Evolutionary conservation across 1,139 yeast genomes (phyloP).

Genomic region (Nakaseomyces glabratus): DNA sequence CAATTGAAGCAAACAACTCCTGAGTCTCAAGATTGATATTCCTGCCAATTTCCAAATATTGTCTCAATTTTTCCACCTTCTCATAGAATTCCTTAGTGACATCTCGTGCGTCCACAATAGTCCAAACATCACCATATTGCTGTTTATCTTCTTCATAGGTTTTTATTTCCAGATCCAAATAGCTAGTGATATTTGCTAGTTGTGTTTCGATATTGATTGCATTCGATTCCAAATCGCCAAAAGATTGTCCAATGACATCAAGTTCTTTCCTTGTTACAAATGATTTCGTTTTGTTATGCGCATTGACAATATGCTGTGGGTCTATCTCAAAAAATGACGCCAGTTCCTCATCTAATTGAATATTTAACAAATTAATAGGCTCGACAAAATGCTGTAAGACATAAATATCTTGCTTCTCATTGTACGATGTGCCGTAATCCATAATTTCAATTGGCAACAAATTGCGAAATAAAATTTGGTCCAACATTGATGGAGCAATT

Average conservation of each 20-base stretch:
- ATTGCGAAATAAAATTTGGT: constrained; percentile 39
- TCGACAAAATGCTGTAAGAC: constrained; percentile 42
- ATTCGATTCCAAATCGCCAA: constrained; percentile 15
- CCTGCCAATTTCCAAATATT: constrained; percentile 50
- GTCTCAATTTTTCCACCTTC: constrained; percentile 38
- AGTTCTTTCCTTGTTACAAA: constrained; percentile 6
- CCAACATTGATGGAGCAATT: neutral
- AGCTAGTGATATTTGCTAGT: constrained; percentile 38
- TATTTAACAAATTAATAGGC: constrained; percentile 46
- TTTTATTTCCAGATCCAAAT: constrained; percentile 42
- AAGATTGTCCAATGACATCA: constrained; percentile 8
- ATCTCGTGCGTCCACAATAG: constrained; percentile 34
- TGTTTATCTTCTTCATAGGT: constrained; percentile 48
- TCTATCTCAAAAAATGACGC: constrained; percentile 2
- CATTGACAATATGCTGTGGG: constrained; percentile 1
- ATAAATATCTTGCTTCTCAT: constrained; percentile 54
- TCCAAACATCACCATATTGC: constrained; percentile 47
- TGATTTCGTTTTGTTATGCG: constrained; percentile 11
- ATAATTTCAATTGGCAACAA: constrained; percentile 60
- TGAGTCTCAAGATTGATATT: constrained; percentile 45
- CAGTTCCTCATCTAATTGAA: constrained; percentile 32
- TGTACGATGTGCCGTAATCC: constrained; percentile 59
- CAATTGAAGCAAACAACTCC: constrained; percentile 25
- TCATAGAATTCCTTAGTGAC: constrained; percentile 35
- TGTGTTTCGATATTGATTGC: constrained; percentile 10